These are phyloP conservation scores for Margaritispora aquatica DNA, from an alignment of 495 filamentous ascomycete species.

Conservation along the genomic window DNA sequence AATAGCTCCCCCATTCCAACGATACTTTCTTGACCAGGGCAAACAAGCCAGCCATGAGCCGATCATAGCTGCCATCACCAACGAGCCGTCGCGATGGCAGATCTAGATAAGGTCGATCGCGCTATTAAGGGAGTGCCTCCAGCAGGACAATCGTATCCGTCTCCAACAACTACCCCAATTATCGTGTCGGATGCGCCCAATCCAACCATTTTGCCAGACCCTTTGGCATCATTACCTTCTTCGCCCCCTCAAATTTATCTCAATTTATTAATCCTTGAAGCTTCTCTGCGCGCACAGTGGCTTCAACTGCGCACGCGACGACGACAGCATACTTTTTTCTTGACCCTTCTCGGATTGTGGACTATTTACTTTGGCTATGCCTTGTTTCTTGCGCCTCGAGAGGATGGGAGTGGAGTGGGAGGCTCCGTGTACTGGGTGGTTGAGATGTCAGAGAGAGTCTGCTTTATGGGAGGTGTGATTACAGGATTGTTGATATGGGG, in stretches of 20 bases:
- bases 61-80: neutral
- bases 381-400: conserved; percentile 81
- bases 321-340: conserved; percentile 92
- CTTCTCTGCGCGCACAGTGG: conserved; percentile 87
- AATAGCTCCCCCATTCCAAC: neutral
- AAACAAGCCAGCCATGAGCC: neutral
- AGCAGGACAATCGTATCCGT: conserved; percentile 36
- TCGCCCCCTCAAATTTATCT: conserved; percentile 95
- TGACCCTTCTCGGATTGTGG: conserved; percentile 73
- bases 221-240: conserved; percentile 73
- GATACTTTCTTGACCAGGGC: neutral
- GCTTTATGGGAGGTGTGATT: conserved; percentile 78
- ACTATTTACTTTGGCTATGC: conserved; percentile 76
- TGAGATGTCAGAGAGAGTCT: conserved; percentile 80
- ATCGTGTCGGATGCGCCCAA: conserved; percentile 32
- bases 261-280: conserved; percentile 95
- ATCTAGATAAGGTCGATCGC: conserved; percentile 82
- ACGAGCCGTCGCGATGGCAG: conserved; percentile 29
- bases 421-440: conserved; percentile 95
- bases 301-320: conserved; percentile 81
- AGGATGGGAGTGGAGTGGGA: conserved; percentile 84
- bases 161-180: conserved; percentile 35
- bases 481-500: conserved; percentile 82
- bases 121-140: conserved; percentile 77
- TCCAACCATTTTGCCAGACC: conserved; percentile 49